Percentiles rank a stretch among this genome's conserved stretches.
Evolutionary conservation across 2,329 filamentous ascomycete species (phyloP).

Genomic region (Claviceps sp.): DNA sequence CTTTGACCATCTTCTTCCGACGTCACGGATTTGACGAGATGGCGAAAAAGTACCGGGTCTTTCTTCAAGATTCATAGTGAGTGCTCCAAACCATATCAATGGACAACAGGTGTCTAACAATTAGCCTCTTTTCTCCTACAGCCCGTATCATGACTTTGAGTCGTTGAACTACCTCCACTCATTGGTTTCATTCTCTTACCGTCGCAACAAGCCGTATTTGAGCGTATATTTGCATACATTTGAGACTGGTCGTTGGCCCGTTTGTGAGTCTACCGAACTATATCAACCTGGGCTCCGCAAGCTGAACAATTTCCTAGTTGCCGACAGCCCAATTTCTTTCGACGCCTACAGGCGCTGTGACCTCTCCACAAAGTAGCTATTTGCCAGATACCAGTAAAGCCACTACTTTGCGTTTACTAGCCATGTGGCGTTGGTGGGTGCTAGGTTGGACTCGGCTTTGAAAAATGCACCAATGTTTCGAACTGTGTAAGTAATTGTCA

Average conservation of each 20-base stretch:
- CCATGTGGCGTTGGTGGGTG: too few species aligned
- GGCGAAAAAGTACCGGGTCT: not conserved
- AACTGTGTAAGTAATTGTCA: too few species aligned
- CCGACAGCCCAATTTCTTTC: not conserved
- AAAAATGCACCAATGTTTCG: too few species aligned
- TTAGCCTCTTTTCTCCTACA: not conserved
- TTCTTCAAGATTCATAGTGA: not conserved
- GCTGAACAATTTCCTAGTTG: not conserved
- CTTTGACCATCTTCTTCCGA: not conserved
- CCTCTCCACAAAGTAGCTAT: not conserved
- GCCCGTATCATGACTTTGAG: not conserved
- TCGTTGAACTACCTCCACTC: not conserved
- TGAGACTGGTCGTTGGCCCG: not conserved
- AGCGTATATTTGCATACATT: constrained; percentile 1
- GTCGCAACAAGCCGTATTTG: not conserved
- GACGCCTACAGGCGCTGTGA: not conserved
- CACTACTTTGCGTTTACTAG: too few species aligned
- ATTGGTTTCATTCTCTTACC: not conserved
- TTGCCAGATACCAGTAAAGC: too few species aligned
- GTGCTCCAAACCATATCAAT: not conserved
- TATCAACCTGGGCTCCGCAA: not conserved
- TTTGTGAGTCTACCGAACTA: not conserved
- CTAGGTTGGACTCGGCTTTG: too few species aligned
- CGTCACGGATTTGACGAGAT: not conserved
- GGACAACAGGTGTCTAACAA: not conserved